Evolutionary conservation across 345 rosid species (phyloP).

Genomic region (Lumnitzera littorea): DNA sequence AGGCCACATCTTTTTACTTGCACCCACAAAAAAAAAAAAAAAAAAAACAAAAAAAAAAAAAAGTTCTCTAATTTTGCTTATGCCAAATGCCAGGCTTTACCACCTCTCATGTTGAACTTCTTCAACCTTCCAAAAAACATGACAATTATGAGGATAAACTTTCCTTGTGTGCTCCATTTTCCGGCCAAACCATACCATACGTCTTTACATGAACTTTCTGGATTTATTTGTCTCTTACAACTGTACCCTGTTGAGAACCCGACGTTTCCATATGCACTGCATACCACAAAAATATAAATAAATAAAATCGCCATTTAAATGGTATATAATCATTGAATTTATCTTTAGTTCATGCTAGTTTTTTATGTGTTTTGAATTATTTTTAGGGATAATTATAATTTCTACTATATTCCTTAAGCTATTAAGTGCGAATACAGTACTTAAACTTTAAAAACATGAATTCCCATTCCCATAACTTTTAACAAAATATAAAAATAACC

Average conservation of each 20-base stretch:
- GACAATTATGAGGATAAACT: conserved; percentile 35
- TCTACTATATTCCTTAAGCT: too few species aligned
- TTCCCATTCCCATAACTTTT: too few species aligned
- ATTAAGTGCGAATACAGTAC: too few species aligned
- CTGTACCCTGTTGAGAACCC: conserved; percentile 59
- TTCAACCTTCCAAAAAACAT: conserved; percentile 62
- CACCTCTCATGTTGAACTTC: conserved; percentile 28
- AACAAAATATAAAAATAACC: too few species aligned
- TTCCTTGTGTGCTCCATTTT: conserved; percentile 45
- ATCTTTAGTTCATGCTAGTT: too few species aligned
- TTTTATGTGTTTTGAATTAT: too few species aligned
- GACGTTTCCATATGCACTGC: conserved; percentile 64
- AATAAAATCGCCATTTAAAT: neutral
- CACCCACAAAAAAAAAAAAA: too few species aligned
- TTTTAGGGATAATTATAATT: too few species aligned
- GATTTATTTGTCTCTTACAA: conserved; percentile 32
- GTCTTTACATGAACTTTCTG: conserved; percentile 24
- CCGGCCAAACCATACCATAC: conserved; percentile 39
- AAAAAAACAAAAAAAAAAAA: too few species aligned
- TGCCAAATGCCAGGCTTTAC: conserved; percentile 37
- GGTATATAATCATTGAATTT: too few species aligned
- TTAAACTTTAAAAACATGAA: too few species aligned
- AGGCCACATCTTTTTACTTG: too few species aligned
- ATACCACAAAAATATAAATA: neutral
- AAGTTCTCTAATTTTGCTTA: neutral